A percentile compares a stretch with the other conserved stretches of the same genome.
Evolutionary conservation across 2,329 filamentous ascomycete genomes (phyloP).

Genomic region (Stachybotrys elegans): DNA sequence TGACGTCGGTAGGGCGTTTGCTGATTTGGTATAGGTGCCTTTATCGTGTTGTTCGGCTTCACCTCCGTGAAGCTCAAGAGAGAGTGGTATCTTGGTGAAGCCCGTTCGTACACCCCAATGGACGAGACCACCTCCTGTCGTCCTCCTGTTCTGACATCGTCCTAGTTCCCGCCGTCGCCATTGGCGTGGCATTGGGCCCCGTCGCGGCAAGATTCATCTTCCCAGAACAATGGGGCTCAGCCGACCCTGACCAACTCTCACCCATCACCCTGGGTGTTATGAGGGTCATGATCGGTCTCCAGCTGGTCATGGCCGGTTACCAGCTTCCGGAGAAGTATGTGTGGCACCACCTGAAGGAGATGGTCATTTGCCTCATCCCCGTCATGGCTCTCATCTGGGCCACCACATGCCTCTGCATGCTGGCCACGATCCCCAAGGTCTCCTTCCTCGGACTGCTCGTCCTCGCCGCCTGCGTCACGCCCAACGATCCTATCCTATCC

Average conservation of each 20-base stretch:
- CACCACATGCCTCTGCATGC: not conserved
- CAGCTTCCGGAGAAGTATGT: not conserved
- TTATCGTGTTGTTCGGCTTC: not conserved
- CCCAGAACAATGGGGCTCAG: not conserved
- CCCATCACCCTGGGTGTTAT: not conserved
- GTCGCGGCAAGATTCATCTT: not conserved
- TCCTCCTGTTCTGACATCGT: not conserved
- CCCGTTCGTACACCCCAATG: not conserved
- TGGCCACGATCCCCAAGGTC: not conserved
- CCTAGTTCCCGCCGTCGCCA: not conserved
- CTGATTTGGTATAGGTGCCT: not conserved
- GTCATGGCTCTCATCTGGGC: not conserved
- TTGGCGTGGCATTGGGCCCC: not conserved
- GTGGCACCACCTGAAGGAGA: not conserved
- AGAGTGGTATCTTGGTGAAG: not conserved
- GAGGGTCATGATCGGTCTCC: not conserved
- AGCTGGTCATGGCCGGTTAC: not conserved
- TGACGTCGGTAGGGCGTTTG: too few relatives aligned
- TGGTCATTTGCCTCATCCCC: not conserved
- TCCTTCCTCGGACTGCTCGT: not conserved
- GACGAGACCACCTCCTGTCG: not conserved
- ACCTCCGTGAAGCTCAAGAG: not conserved
- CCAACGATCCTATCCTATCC: constrained; percentile 82
- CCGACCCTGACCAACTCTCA: not conserved
- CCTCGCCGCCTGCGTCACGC: constrained; percentile 25